phyloP scores from a whole-genome alignment of 495 filamentous ascomycete species.

The Talaromyces thailandensis region DNA sequence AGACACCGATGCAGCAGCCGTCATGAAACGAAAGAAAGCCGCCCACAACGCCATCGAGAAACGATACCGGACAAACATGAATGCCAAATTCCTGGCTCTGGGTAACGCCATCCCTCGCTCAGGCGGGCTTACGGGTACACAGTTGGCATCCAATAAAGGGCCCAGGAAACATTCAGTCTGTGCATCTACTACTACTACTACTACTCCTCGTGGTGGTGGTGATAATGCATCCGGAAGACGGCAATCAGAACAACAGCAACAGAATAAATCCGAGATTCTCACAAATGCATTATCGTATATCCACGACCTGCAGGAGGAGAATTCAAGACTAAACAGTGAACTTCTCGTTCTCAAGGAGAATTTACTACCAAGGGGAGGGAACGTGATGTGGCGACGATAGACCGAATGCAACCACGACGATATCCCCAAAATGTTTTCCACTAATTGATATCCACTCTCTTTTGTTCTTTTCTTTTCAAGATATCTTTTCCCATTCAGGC shows the following conservation, averaged over 20 bases:
- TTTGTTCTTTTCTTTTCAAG: background rate
- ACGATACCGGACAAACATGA: conserved; percentile 45
- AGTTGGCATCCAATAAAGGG: conserved; percentile 2
- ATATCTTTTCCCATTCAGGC: background rate
- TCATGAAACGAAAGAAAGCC: conserved; percentile 27
- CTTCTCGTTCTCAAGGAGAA: conserved; percentile 26
- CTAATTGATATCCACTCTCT: background rate
- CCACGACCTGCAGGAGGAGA: conserved; percentile 40
- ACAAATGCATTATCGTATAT: conserved; percentile 64
- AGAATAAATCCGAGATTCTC: conserved; percentile 51
- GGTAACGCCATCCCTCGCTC: conserved; percentile 30
- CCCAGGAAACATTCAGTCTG: conserved; percentile 7
- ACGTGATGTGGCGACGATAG: conserved; percentile 18
- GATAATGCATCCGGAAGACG: background rate
- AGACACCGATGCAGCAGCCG: background rate
- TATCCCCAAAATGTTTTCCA: background rate
- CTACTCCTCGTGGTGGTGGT: background rate
- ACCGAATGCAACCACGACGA: background rate
- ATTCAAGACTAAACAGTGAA: conserved; percentile 30
- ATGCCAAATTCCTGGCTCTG: conserved; percentile 39
- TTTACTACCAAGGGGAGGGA: conserved; percentile 20
- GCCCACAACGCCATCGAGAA: conserved; percentile 47
- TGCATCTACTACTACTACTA: too few species aligned
- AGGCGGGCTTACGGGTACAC: conserved; percentile 12
- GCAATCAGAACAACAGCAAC: conserved; percentile 8